Base-by-base conservation (phyloP, 2,329 filamentous ascomycete genomes). In the Neodidymelliopsis sp. region DNA sequence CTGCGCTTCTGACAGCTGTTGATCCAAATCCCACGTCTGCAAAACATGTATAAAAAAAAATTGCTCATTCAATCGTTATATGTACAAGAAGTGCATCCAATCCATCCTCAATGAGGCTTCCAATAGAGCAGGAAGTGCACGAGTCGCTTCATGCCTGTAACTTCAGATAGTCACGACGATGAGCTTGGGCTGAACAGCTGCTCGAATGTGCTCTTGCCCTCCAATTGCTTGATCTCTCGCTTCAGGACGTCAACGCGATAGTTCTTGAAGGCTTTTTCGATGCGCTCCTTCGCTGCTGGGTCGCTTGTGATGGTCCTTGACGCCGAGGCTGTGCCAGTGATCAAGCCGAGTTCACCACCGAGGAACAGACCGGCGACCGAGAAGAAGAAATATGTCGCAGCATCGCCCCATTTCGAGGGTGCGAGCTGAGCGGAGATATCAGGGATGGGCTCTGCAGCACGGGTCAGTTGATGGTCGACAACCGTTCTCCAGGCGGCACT, bases 211-310 rank as follows among this genome's bases (percentile, higher is more conserved):
- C 53, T 62, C 60, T 69, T 68, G 15, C 65, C 65, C 71, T 88
- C 84, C 50, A 89, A 56, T 19, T 71, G 62, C 56, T 82, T 75
- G 8, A 85, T 80, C 71, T 88, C 78, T 53, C 77, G 78, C 60
- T 82, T 79, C 61, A 89, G 65, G n/a, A 82, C 78, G 71, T 89
- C 86, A 0, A 82, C 83, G 49, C 79, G 79, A 66, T 87, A 88
- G 46, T 76, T 78, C 57, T 81, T 76, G 53, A 86, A 88, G 0
- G 86, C 86, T 40, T 71, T 79, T 70, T 88, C 83, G 44, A 89
- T 84, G 54, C 85, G 75, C 58, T 76, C 71, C 55, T 75, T 77
- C 12, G 77, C 75, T 45, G 81, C 81, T 0, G 81, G 77, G 58
- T 88, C 81, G 19, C 67, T 68, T 1, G 74, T 75, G 42, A 89